These are phyloP conservation scores for Phytopythium sindhum DNA, from an alignment of 352 stramenopile species.

Conservation along the genomic window DNA sequence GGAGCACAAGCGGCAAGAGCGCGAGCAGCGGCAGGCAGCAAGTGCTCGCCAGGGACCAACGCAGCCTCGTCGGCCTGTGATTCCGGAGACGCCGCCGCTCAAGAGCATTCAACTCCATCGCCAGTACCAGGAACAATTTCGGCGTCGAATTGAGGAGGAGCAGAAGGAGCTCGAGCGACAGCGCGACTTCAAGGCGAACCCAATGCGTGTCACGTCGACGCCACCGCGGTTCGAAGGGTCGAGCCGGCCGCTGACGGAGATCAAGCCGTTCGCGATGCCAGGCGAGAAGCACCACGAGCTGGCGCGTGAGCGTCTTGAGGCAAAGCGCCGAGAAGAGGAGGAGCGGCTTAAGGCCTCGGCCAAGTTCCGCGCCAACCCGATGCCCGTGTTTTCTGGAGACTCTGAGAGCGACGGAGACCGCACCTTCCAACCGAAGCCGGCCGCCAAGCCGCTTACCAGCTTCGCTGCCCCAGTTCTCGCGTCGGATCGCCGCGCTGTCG, in stretches of 20 bases:
- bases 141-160: constrained; percentile 52
- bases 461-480: constrained; percentile 56
- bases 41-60: constrained; percentile 20
- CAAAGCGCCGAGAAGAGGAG: constrained; percentile 57
- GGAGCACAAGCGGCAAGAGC: constrained; percentile 40
- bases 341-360: constrained; percentile 30
- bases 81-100: constrained; percentile 69
- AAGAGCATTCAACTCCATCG: constrained; percentile 71
- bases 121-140: constrained; percentile 70
- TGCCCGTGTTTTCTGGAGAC: constrained; percentile 35
- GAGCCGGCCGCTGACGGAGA: constrained; percentile 64
- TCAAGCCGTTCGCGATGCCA: constrained; percentile 59
- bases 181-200: constrained; percentile 68
- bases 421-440: constrained; percentile 26
- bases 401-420: constrained; percentile 16
- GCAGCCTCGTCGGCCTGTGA: constrained; percentile 30
- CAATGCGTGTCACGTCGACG: constrained; percentile 52
- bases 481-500: constrained; percentile 52
- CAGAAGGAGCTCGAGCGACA: constrained; percentile 50
- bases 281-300: constrained; percentile 55
- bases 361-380: constrained; percentile 64
- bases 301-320: constrained; percentile 54
- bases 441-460: constrained; percentile 34
- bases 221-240: constrained; percentile 65
- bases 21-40: constrained; percentile 22